Base-by-base conservation (phyloP, 2,329 filamentous ascomycete species). In the Diaporthe citriasiana region DNA sequence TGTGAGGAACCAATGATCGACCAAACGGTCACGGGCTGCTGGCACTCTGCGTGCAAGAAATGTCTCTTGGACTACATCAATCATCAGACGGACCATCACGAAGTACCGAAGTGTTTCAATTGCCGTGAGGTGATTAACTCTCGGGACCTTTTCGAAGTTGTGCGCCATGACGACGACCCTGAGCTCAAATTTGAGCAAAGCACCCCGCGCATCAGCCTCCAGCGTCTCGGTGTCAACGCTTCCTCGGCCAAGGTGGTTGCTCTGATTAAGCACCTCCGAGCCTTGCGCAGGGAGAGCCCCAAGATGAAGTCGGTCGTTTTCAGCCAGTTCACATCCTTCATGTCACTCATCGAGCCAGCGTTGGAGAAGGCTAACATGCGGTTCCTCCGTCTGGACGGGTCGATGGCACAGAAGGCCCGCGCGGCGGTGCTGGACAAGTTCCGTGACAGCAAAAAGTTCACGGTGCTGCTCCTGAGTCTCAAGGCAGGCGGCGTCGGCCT, bases 241-340 rank as follows among this genome's bases (percentile, higher is more conserved):
- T 97, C 95, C 0, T 98, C 95, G 0, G 94, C 97, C 60, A 99
- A 99, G 82, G 93, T 98, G 17, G 91, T 93, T 57, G 90, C 94
- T 0, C 88, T 99, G 7, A 89, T 98, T 76, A 89, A 87, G 5
- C 91, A 97, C 74, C 89, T 99, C 7, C 93, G 93, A 55, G 85
- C 86, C 1, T 84, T 97, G 10, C 91, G 93, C 13, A 89, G 87
- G 72, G 87, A 90, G 66, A 86, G 93, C n/a, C 89, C 92, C 0
- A 87, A 83, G 7, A 93, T 93, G 65, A 98, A 98, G 83, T 95
- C 94, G 0, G 95, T 98, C 30, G 92, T 99, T 42, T 99, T 99
- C 84, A 97, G 94, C 73, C 97, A 99, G 83, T 99, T 99, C 82
- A 99, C 97, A 0, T 97, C 95, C 0, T 99, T 98, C 82, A 90